Evolutionary conservation across 441 rosid genomes (phyloP).

Genomic region (Pelargonium australe): DNA sequence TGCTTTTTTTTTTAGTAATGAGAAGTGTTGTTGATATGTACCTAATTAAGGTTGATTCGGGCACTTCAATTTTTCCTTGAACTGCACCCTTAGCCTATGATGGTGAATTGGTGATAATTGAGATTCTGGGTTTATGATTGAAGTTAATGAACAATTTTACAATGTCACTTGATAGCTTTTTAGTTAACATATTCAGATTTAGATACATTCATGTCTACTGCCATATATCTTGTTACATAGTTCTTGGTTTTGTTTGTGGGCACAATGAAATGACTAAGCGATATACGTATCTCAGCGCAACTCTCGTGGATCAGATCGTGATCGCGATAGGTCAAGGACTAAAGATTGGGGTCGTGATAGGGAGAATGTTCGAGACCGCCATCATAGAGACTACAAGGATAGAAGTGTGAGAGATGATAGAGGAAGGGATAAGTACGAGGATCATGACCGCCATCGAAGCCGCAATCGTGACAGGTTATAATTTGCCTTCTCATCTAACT

Average conservation of each 20-base stretch:
- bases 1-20: too few relatives aligned
- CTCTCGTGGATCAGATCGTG: conserved; percentile 22
- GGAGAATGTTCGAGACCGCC: conserved; percentile 11
- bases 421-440: conserved; percentile 21
- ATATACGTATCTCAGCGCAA: neutral
- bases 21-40: neutral
- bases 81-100: neutral
- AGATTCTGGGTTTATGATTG: neutral
- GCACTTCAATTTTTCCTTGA: neutral
- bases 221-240: neutral
- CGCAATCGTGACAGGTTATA: conserved; percentile 26
- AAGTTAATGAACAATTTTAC: neutral
- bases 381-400: conserved; percentile 21
- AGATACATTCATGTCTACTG: too few relatives aligned
- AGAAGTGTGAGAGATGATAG: conserved; percentile 17
- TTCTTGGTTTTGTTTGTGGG: neutral
- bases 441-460: conserved; percentile 17
- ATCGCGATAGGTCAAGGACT: conserved; percentile 19
- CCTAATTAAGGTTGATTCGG: neutral
- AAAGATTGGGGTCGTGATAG: conserved; percentile 19
- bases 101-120: neutral
- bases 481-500: neutral
- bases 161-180: neutral
- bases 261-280: neutral
- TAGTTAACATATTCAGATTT: neutral